These are phyloP conservation scores for Aspergillus texensis DNA, from an alignment of 2,329 filamentous ascomycete genomes.

Conservation along the genomic window DNA sequence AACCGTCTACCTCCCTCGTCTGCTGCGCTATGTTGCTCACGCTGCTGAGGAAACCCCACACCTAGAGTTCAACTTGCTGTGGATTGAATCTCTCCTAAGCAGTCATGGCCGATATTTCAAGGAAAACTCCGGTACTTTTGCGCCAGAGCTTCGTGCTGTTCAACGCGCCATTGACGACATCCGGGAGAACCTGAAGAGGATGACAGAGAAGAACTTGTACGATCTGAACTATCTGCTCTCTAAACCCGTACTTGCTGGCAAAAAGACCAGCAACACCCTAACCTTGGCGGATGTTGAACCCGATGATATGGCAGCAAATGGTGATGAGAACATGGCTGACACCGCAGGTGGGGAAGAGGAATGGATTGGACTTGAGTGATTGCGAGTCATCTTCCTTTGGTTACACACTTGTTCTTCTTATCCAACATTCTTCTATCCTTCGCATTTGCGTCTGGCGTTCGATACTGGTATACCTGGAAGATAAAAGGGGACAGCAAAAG, in stretches of 20 bases:
- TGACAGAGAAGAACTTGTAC: slow-evolving; percentile 88
- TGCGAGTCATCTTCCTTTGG: slow-evolving; percentile 13
- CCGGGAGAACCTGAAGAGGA: slow-evolving; percentile 75
- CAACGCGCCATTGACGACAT: slow-evolving; percentile 79
- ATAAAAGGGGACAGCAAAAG: slow-evolving; percentile 25
- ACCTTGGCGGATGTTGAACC: slow-evolving; percentile 35
- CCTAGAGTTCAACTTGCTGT: slow-evolving; percentile 90
- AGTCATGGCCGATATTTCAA: slow-evolving; percentile 84
- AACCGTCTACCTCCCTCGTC: slow-evolving; percentile 78
- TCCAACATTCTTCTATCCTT: slow-evolving; percentile 21
- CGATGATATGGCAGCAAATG: slow-evolving; percentile 19
- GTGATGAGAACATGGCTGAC: slow-evolving; percentile 34
- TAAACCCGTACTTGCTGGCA: slow-evolving; percentile 47
- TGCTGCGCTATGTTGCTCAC: slow-evolving; percentile 83
- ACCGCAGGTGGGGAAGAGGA: slow-evolving; percentile 47
- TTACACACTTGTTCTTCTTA: slow-evolving; percentile 15
- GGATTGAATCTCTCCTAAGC: slow-evolving; percentile 81
- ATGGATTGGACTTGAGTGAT: slow-evolving; percentile 59
- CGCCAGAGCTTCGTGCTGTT: slow-evolving; percentile 81
- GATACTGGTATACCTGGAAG: slow-evolving; percentile 29
- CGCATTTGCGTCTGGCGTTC: slow-evolving; percentile 36
- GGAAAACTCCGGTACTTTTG: slow-evolving; percentile 75
- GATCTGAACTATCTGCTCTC: slow-evolving; percentile 79
- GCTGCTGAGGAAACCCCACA: slow-evolving; percentile 90
- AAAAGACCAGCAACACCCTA: slow-evolving; percentile 25